Evolutionary conservation across 495 filamentous ascomycete species (phyloP), one percentile per base, ranked within the genome.

Genomic region (Astrocystis sublimbata): DNA sequence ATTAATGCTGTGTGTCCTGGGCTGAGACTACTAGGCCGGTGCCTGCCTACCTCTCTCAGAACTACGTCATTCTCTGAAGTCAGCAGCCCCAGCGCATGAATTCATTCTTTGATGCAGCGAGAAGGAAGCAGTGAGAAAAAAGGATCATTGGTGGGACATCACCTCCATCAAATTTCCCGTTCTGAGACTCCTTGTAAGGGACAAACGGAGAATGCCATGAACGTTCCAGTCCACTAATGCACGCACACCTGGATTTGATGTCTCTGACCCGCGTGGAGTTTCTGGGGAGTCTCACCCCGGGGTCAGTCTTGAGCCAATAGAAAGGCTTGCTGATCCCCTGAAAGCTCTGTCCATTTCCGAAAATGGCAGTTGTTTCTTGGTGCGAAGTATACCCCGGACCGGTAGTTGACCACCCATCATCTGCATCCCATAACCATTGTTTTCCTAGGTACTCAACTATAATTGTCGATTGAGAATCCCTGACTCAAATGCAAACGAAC

Each of bases 231-330:
- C 36, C 52, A 41, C 52, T 42, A 56, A 56, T 56, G 53, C 53
- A 56, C 15, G 38, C 21, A 21, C 17, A 28, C n/a, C n/a, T n/a
- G n/a, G n/a, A n/a, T n/a, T n/a, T n/a, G 36, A 10, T 17, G 15
- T 50, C 7, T 50, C 5, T 17, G 23, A 23, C 21, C 26, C 43
- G 43, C 49, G 7, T 52, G 19, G 24, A 23, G 7, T 56, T 42
- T 58, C 56, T 19, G 56, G 55, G 56, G 56, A 47, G 56, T 46
- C n/a, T 28, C 43, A 59, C 49, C 58, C 54, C 61, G 49, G 68
- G 60, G 63, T 47, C 54, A 68, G 45, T 23, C 35, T 62, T n/a
- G 28, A 33, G 33, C 65, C 68, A 68, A 68, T 68, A 42, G 60
- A 52, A 33, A 4, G 33, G 26, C 46, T n/a, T 38, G n/a, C 41